Conservation (phyloP, 208 protist species). For the Acanthamoeba lenticulata region DNA sequence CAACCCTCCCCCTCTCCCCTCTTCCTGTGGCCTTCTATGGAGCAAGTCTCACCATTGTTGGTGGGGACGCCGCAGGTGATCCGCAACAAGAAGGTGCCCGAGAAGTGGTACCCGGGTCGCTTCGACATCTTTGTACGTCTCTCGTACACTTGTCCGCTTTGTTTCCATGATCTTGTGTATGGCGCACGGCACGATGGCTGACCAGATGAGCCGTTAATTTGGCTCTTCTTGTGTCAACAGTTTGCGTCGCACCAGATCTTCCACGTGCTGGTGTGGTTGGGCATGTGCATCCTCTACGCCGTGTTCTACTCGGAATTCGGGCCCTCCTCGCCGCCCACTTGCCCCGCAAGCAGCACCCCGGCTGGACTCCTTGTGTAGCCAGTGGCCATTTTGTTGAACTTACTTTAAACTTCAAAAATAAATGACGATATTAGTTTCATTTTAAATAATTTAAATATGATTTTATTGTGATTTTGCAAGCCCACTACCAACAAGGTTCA, state of each 20-base stretch:
- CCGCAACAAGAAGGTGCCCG: slow-evolving; percentile 14
- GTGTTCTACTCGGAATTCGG: slow-evolving; percentile 37
- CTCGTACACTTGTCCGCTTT: background rate
- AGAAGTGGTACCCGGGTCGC: slow-evolving; percentile 33
- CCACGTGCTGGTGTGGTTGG: slow-evolving; percentile 30
- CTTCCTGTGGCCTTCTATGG: too few species aligned
- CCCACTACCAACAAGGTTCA: too few species aligned
- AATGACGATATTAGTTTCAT: too few species aligned
- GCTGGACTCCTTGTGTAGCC: too few species aligned
- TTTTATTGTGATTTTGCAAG: too few species aligned
- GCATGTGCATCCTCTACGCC: slow-evolving; percentile 22
- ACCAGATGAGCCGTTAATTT: background rate
- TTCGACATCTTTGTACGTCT: slow-evolving; percentile 41
- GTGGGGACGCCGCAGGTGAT: background rate
- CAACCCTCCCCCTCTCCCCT: background rate
- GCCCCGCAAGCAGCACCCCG: too few species aligned
- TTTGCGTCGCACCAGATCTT: slow-evolving; percentile 43
- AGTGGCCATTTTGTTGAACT: too few species aligned
- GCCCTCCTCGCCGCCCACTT: too few species aligned
- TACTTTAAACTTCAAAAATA: too few species aligned
- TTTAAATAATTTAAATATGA: too few species aligned
- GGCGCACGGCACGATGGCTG: too few species aligned
- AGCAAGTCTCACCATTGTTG: background rate
- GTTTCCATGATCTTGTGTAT: background rate
- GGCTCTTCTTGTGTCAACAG: background rate